These are phyloP conservation scores for Diddensiella santjacobensis DNA, from an alignment of 805 yeast species.

Conservation along the genomic window DNA sequence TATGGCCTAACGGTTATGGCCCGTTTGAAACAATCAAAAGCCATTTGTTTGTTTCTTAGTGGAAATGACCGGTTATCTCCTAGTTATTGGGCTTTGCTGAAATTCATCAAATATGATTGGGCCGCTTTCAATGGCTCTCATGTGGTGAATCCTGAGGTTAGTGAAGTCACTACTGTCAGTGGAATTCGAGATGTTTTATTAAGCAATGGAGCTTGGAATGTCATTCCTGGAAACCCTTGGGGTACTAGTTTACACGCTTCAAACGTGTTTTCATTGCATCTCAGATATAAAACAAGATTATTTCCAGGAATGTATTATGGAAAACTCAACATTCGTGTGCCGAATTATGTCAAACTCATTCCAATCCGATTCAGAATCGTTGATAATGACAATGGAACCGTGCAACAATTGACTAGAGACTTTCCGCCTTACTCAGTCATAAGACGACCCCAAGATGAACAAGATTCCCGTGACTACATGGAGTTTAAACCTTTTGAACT, in stretches of 20 bases:
- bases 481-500: constrained; percentile 10
- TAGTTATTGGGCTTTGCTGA: background rate
- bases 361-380: constrained; percentile 14
- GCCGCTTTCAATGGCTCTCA: background rate
- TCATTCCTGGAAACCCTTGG: constrained; percentile 14
- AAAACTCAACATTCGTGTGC: constrained; percentile 5
- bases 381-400: background rate
- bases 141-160: background rate
- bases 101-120: background rate
- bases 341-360: constrained; percentile 5
- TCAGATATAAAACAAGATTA: constrained; percentile 11
- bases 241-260: constrained; percentile 19
- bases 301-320: constrained; percentile 9
- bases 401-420: constrained; percentile 1
- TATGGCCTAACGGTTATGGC: background rate
- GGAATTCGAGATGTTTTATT: background rate
- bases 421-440: constrained; percentile 8
- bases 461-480: constrained; percentile 3
- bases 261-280: constrained; percentile 17
- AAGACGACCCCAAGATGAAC: background rate
- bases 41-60: background rate
- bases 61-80: background rate
- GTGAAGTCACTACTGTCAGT: background rate
- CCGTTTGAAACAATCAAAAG: background rate
- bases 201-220: constrained; percentile 15